These are phyloP conservation scores for Penstemon barbatus DNA, from an alignment of 257 asterid species.

Conservation along the genomic window DNA sequence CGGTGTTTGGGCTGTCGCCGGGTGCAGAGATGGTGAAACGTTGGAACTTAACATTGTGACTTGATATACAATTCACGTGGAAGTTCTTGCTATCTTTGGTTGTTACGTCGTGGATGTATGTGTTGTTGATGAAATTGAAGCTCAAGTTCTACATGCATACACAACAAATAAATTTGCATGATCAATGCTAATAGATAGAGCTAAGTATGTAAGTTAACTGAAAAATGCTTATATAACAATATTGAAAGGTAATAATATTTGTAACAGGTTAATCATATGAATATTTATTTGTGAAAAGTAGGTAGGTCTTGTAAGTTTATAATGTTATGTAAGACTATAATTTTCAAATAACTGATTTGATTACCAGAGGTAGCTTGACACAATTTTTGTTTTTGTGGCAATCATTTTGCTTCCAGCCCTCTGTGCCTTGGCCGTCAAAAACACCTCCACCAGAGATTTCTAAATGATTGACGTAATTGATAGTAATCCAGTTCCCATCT, in stretches of 20 bases:
- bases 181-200: conserved; percentile 17
- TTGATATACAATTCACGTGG: too few species aligned
- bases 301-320: too few species aligned
- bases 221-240: too few species aligned
- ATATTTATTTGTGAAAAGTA: too few species aligned
- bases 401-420: conserved; percentile 47
- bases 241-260: too few species aligned
- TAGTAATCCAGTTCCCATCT: conserved; percentile 40
- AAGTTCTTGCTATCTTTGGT: too few species aligned
- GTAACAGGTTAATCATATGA: background rate
- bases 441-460: conserved; percentile 50
- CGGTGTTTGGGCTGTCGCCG: conserved; percentile 39
- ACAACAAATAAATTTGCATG: background rate
- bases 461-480: conserved; percentile 38
- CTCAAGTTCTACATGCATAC: conserved; percentile 35
- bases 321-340: too few species aligned
- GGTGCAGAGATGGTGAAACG: too few species aligned
- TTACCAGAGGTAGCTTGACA: conserved; percentile 38
- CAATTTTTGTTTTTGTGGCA: conserved; percentile 36
- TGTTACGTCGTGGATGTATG: conserved; percentile 40
- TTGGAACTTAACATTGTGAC: too few species aligned
- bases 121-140: conserved; percentile 42
- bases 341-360: background rate
- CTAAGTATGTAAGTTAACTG: background rate
- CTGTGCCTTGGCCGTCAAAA: conserved; percentile 46